Conservation (phyloP, 139 green algal species). For the Eudorina sp. region DNA sequence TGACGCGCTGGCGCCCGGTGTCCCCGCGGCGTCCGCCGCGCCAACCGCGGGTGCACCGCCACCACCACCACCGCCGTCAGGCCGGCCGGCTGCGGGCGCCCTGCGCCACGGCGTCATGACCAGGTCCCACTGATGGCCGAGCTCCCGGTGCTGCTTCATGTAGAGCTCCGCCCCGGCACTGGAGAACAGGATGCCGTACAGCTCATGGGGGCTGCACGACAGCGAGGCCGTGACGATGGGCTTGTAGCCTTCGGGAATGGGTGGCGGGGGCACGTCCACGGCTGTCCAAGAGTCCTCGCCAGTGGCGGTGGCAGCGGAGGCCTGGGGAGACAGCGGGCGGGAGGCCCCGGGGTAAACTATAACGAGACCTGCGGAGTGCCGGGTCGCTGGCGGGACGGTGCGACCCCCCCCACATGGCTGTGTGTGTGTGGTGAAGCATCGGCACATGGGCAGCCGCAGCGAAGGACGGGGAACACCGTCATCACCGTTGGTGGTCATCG, state of each 20-base stretch:
- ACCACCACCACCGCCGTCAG: too few species aligned
- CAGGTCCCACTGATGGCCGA: slow-evolving; percentile 36
- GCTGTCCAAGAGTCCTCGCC: slow-evolving; percentile 27
- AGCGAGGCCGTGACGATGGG: slow-evolving; percentile 2
- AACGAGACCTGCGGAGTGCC: too few species aligned
- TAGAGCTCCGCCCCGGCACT: not conserved
- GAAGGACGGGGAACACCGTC: too few species aligned
- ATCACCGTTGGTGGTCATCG: too few species aligned
- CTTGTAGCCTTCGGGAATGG: slow-evolving; percentile 15
- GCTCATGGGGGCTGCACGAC: slow-evolving; percentile 33
- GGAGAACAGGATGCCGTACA: slow-evolving; percentile 30
- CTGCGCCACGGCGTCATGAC: not conserved
- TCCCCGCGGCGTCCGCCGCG: not conserved
- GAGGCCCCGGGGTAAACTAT: too few species aligned
- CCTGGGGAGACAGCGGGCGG: too few species aligned
- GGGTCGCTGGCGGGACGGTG: too few species aligned
- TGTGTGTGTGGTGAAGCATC: too few species aligned
- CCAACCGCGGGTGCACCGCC: not conserved
- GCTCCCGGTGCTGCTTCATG: slow-evolving; percentile 9
- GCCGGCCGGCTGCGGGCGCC: not conserved
- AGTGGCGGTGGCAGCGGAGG: not conserved
- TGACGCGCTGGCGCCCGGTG: not conserved
- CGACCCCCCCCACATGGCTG: too few species aligned
- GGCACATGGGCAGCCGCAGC: too few species aligned
- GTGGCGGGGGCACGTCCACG: not conserved